These are phyloP conservation scores for Amphicarpaea edgeworthii DNA, from an alignment of 306 rosid genomes.

Conservation along the genomic window DNA sequence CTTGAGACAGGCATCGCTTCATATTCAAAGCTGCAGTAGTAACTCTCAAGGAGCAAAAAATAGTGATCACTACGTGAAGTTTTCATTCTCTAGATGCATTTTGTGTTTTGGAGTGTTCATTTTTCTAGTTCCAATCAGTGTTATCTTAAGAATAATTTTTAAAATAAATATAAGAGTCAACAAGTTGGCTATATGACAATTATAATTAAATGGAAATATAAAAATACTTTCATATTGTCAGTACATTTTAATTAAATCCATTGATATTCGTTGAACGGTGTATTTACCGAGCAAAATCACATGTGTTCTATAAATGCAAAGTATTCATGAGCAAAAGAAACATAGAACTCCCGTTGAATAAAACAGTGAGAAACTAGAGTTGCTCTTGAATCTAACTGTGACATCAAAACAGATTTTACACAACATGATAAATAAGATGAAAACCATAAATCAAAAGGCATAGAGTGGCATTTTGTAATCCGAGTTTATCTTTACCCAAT, in stretches of 20 bases:
- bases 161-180: background rate
- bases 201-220: background rate
- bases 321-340: background rate
- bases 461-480: background rate
- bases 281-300: background rate
- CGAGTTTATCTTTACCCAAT: background rate
- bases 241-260: background rate
- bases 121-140: too few relatives aligned
- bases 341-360: background rate
- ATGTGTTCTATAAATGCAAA: background rate
- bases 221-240: background rate
- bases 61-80: background rate
- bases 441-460: background rate
- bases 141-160: background rate
- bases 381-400: background rate
- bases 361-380: background rate
- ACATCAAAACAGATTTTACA: background rate
- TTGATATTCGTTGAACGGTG: background rate
- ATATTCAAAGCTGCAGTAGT: slow-evolving; percentile 56
- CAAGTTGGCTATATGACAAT: background rate
- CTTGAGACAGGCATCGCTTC: slow-evolving; percentile 52
- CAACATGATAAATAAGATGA: background rate
- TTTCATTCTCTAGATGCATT: background rate
- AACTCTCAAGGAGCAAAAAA: slow-evolving; percentile 4
- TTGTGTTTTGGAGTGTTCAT: background rate